Base-by-base conservation (phyloP, 2,329 filamentous ascomycete species). In the Fusarium sp. region DNA sequence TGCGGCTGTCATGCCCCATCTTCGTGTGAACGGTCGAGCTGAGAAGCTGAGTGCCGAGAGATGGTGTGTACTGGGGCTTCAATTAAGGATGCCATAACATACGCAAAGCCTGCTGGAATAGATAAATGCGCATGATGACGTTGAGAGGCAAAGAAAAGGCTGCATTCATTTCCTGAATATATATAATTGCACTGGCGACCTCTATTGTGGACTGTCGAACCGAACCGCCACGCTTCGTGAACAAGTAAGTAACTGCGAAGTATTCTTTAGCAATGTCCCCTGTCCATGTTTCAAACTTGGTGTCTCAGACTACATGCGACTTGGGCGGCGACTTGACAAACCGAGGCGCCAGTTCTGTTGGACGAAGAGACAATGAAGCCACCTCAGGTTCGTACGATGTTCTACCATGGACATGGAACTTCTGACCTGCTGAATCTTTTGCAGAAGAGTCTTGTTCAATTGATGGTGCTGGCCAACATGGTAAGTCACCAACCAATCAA, bases 171-270 rank as follows among this genome's bases (percentile, higher is more conserved):
- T 10, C 23, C 20, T 15, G 15, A n/a, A 21, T 36, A 51, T 63
- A 63, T 58, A 64, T 63, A 58, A 20, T 31, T 31, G n/a, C 25
- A 10, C 11, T 10, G 4, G 7, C 17, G 27, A 21, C 46, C 41
- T 48, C 21, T 11, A 42, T 33, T n/a, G 46, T 37, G 15, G 40
- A 17, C 33, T 18, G 1, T 17, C 14, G 6, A 17, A 8, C 18
- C 14, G 6, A 17, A 8, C 18, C 18, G 36, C 17, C 3, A 18
- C 18, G 21, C 21, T 55, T 43, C 14, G 31, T 45, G 43, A 35
- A 21, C 29, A 58, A 46, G 60, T 63, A 58, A 46, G 60, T 63
- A 63, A 49, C 58, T 17, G 21, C 20, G 31, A 64, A 29, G 61
- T 63, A 64, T 21, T 50, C 41, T 45, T 46, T 20, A n/a, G 47